Evolutionary conservation across 352 stramenopile genomes (phyloP), one percentile per base, ranked within the genome.

Genomic region (Globisporangium takayamanum): DNA sequence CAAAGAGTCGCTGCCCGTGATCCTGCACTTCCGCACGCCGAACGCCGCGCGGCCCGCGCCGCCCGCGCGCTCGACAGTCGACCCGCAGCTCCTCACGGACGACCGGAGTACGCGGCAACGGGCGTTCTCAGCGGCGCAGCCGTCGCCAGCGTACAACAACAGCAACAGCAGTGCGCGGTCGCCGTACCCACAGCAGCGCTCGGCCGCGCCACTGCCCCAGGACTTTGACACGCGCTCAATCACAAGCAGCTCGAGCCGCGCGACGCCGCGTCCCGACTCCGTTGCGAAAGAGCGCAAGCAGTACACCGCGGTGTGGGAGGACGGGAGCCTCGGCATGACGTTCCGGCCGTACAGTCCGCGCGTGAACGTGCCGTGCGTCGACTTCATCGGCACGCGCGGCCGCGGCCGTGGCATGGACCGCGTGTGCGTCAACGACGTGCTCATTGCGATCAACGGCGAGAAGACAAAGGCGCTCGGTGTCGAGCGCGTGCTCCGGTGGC

Each of bases 391-490:
- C 22, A 60, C 49, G 14, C 69, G 77, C n/a, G 80, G 80, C 45
- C 57, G 78, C 37, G 80, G 80, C n/a, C 79, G 79, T 41, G 74
- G 74, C 25, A 92, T 92, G 81, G 79, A 89, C 25, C 63, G 70
- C 42, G 74, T 92, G 11, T 92, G 81, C 62, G 59, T 92, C 22
- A 92, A 89, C 66, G 81, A 92, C 64, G 81, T 92, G 59, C 73
- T 92, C 14, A 85, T 92, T 61, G 75, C 78, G 20, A 88, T 92
- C 59, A 89, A 92, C 39, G 81, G 81, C 28, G 75, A 92, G 57
- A 88, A 87, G 64, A 92, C 81, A 45, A 87, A 89, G 66, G 53
- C 67, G 16, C 60, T 92, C 16, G 81, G 81, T 12, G 79, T 92
- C 51, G 77, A 92, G 67, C 80, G 82, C 53, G 81, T 92, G 56